phyloP scores from a whole-genome alignment of 371 early-diverging fungal species.

The Nosema muscidifuracis region DNA sequence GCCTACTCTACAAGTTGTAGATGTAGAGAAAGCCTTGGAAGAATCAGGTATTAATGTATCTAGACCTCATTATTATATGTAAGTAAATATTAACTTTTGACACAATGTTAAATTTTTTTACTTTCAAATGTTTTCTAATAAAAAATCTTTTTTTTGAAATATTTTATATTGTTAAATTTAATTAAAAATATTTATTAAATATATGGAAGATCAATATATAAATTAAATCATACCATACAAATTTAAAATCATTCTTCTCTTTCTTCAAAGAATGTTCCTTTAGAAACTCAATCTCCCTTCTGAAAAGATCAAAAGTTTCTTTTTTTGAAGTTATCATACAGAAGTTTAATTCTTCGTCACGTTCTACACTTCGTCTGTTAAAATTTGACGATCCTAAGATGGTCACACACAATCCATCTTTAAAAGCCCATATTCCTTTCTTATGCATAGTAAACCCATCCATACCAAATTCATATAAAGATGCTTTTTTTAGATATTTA shows the following conservation, averaged over 20 bases:
- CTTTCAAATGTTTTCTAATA: background rate
- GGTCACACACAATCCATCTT: conserved; percentile 28
- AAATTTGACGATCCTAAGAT: conserved; percentile 54
- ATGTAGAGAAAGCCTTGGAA: conserved; percentile 63
- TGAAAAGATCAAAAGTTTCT: conserved; percentile 4
- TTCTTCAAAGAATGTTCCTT: background rate
- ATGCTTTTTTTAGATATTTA: background rate
- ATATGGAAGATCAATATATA: background rate
- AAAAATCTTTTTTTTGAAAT: background rate
- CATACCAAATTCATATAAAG: conserved; percentile 22
- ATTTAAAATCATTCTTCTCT: background rate
- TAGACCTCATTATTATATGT: conserved; percentile 62
- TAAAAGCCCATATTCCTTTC: conserved; percentile 56
- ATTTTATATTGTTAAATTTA: background rate
- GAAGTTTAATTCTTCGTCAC: conserved; percentile 49
- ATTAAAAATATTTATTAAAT: conserved; percentile 16
- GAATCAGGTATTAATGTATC: conserved; percentile 61
- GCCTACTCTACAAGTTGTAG: conserved; percentile 59
- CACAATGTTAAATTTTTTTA: conserved; percentile 1
- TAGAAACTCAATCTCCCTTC: conserved; percentile 5
- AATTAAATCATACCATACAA: background rate
- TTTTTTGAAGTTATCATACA: conserved; percentile 19
- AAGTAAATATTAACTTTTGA: no score
- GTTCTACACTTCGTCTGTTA: conserved; percentile 42
- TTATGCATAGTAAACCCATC: conserved; percentile 37